Base-by-base conservation (phyloP, 129 eudicot species). In the Helichrysum umbraculigerum region DNA sequence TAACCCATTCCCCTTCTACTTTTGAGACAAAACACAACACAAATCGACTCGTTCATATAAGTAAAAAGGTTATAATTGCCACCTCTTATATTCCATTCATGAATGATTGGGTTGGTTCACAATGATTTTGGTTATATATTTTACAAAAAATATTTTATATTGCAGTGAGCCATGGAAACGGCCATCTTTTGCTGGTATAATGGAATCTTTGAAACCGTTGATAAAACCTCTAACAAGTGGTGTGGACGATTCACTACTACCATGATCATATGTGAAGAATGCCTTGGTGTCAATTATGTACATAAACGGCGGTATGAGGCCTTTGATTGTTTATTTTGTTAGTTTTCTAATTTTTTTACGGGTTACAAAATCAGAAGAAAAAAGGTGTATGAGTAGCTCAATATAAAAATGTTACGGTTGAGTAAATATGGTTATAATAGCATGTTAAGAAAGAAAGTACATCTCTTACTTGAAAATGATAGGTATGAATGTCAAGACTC, bases 111-210 rank as follows among this genome's bases (percentile, higher is more conserved):
- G 11, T 44, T 65, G 54, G 64, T 52, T 28, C 10, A 22, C 9
- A 15, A 56, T 22, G 11, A 35, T 19, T 32, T 39, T 21, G 7
- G 35, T 25, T 0, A 19, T 68, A 34, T 47, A 37, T 25, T 33
- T 34, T 61, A 25, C 12, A 33, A 6, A 16, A 6, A 16, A 59
- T 70, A 6, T 10, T 64, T 68, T 11, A 6, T 71, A 21, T 44
- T 79, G 86, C 90, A 93, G 98, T 20, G 98, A 93, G 70, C 84
- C 98, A 60, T 76, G 89, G 86, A 90, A 85, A 75, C 92, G 98
- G 42, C 98, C 98, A 0, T 88, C 98, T 14, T 93, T 93, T 79
- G 29, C 86, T 54, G 82, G 77, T 80, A 88, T 93, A 66, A 88
- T 93, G 98, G 91, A 90, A 41, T 74, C 87, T 4, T 72, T 93